Base-by-base conservation (phyloP, 192 early-diverging fungal species). In the Lunasporangiospora selenospora region DNA sequence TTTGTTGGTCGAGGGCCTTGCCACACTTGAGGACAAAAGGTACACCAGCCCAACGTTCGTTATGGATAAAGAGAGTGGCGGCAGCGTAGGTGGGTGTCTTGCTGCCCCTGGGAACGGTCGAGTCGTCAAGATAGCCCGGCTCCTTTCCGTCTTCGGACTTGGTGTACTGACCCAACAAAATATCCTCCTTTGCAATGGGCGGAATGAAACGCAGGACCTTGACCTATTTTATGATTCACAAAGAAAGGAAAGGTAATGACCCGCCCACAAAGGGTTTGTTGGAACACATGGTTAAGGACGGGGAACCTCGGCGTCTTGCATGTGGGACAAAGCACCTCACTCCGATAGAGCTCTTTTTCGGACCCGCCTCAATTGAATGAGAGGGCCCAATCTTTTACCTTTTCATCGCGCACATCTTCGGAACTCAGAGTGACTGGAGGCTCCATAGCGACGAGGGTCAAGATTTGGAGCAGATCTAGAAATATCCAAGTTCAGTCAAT, bases 341-440 rank as follows among this genome's bases (percentile, higher is more conserved):
- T n/a, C n/a, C n/a, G n/a, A n/a, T n/a, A n/a, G n/a, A n/a, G n/a
- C n/a, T n/a, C n/a, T n/a, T n/a, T n/a, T n/a, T n/a, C n/a, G n/a
- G n/a, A n/a, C n/a, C n/a, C n/a, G n/a, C n/a, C n/a, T n/a, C n/a
- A n/a, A n/a, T n/a, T n/a, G n/a, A n/a, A n/a, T n/a, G n/a, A n/a
- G n/a, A n/a, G n/a, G n/a, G n/a, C n/a, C 23, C 5, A 67, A 4
- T 92, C 84, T 56, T 90, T 92, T 49, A 95, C 93, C 80, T 99
- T 99, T 67, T 96, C 93, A 79, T 98, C 90, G 49, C 97, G 94
- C 54, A 99, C 89, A 60, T 95, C 92, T 79, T 99, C 95, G 24
- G 94, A 86, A 54, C 87, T 81, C 67, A 95, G 81, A 8, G 91
- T 88, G 36, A 91, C 87, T 12, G 97, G 97, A 49, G 88, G 87